These are phyloP conservation scores for Scheffersomyces insectosa DNA, from an alignment of 1,139 yeast genomes.

Conservation along the genomic window DNA sequence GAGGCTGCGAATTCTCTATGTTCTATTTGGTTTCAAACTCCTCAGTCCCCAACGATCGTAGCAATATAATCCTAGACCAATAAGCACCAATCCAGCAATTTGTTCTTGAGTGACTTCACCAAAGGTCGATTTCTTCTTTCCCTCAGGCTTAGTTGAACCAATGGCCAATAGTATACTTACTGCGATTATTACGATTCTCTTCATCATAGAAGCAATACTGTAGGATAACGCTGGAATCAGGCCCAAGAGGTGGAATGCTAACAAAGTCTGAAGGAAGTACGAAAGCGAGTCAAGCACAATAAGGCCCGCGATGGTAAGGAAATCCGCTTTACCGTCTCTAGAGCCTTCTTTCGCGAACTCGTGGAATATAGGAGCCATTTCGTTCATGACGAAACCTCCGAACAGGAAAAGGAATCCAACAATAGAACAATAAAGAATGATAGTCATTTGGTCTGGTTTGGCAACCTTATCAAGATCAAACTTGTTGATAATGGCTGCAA, in stretches of 20 bases:
- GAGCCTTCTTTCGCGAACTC: slow-evolving; percentile 14
- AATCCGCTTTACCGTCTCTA: slow-evolving; percentile 21
- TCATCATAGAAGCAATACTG: slow-evolving; percentile 47
- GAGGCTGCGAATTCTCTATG: not conserved
- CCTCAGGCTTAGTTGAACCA: slow-evolving; percentile 14
- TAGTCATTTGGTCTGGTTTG: slow-evolving; percentile 42
- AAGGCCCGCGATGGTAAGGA: slow-evolving; percentile 23
- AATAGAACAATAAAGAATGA: slow-evolving; percentile 38
- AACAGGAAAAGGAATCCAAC: slow-evolving; percentile 35
- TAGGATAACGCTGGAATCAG: slow-evolving; percentile 43
- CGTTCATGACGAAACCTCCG: slow-evolving; percentile 33
- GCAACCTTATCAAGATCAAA: slow-evolving; percentile 17
- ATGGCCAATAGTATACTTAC: slow-evolving; percentile 32
- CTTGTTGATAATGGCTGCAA: slow-evolving; percentile 18
- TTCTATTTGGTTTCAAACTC: slow-evolving; percentile 9
- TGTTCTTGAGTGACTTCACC: slow-evolving; percentile 32
- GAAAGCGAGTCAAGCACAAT: slow-evolving; percentile 34
- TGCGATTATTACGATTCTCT: slow-evolving; percentile 39
- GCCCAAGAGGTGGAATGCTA: slow-evolving; percentile 40
- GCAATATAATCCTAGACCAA: slow-evolving; percentile 38
- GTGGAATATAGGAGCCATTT: slow-evolving; percentile 21
- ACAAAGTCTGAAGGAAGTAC: slow-evolving; percentile 37
- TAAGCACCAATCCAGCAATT: slow-evolving; percentile 29
- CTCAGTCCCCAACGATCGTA: slow-evolving; percentile 46
- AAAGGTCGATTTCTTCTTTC: slow-evolving; percentile 20